Evolutionary conservation across 352 stramenopile species (phyloP), one percentile per base, ranked within the genome.

Genomic region (Globisporangium polare): DNA sequence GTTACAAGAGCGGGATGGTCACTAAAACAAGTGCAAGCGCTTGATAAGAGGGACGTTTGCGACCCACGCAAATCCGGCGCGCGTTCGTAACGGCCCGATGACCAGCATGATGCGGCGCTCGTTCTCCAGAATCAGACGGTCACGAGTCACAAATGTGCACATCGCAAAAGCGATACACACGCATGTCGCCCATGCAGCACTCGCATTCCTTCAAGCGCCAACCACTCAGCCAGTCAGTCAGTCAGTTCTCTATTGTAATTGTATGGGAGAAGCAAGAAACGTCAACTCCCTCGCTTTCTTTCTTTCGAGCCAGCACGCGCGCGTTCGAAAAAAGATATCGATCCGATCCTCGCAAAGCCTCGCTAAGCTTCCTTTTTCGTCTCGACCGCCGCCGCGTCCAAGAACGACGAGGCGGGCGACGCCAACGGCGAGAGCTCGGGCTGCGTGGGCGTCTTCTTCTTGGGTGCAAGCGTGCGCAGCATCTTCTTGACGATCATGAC

Each of bases 401-500:
- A n/a, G 20, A 29, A 41, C 33, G 27, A 39, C 5, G 24, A 5
- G 13, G 12, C 13, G 2, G 26, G 33, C 24, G 24, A 55, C 35
- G 33, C 18, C n/a, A n/a, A 22, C 22, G 33, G 35, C 45, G 39
- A 50, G 5, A n/a, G 12, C 33, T 62, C 45, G 35, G 33, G 35
- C 45, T 56, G 31, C 47, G 39, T 24, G 2, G 2, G 3, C 3
- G 12, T 1, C 47, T 42, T 50, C 12, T 33, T 12, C 52, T 64
- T 52, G 41, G 37, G 37, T 42, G 15, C 41, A 12, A 67, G 20
- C 17, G 53, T 58, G n/a, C 61, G 53, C 26, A 41, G 24, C 49
- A 92, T 68, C 60, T 89, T 90, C 37, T 74, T 62, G 31, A 75
- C 59, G 51, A 92, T 92, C 77, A 90, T 87, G 39, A 71, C 74